Conservation (phyloP, 805 yeast genomes). For the Kuraishia cidri region DNA sequence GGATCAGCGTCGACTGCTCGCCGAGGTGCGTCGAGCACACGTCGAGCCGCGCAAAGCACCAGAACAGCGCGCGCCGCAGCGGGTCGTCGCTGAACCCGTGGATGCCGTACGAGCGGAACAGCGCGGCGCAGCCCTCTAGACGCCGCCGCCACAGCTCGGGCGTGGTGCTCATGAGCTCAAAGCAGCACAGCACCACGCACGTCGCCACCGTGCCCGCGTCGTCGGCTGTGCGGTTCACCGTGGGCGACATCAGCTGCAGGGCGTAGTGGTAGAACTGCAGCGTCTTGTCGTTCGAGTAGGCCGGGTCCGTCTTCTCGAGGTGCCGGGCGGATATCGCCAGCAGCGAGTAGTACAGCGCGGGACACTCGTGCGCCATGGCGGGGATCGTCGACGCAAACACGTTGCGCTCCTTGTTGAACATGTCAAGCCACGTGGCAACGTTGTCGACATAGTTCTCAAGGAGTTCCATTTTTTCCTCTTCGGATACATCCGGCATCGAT, state of each 20-base stretch:
- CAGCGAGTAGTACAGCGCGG: constrained; percentile 14
- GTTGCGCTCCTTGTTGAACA: constrained; percentile 20
- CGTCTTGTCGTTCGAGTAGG: constrained; percentile 16
- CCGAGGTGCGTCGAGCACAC: constrained; percentile 26
- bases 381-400: constrained; percentile 23
- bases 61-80: constrained; percentile 28
- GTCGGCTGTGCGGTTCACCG: constrained; percentile 16
- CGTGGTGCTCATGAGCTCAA: constrained; percentile 30
- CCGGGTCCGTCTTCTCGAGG: constrained; percentile 10
- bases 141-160: constrained; percentile 29
- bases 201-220: constrained; percentile 8
- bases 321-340: constrained; percentile 20
- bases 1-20: constrained; percentile 24
- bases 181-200: constrained; percentile 30
- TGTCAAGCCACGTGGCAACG: constrained; percentile 26
- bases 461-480: constrained; percentile 23
- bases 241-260: constrained; percentile 21
- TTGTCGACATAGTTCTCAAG: constrained; percentile 24
- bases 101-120: constrained; percentile 26
- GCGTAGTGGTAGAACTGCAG: constrained; percentile 17
- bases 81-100: constrained; percentile 23
- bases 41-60: constrained; percentile 35
- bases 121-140: constrained; percentile 26
- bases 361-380: constrained; percentile 26
- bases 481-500: constrained; percentile 11